Conservation (phyloP, 2,329 filamentous ascomycete species). For the Chaetomiaceae sp. region DNA sequence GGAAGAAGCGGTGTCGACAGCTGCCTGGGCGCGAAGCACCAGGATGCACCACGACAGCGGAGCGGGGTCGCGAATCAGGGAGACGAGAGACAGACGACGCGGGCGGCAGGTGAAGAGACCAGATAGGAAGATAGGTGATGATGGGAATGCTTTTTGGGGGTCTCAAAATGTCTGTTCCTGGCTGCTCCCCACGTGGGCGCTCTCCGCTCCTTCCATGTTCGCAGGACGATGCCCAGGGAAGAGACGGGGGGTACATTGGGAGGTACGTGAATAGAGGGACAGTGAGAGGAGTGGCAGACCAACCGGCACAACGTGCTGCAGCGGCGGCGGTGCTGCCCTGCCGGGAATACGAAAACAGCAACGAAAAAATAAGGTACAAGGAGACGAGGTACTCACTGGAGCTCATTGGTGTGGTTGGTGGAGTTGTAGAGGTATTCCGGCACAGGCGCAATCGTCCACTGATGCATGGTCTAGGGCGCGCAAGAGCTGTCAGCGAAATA, state of each 20-base stretch:
- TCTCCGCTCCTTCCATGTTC: slow-evolving; percentile 19
- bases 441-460: slow-evolving; percentile 54
- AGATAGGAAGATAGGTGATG: neutral
- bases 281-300: slow-evolving; percentile 8
- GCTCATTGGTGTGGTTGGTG: slow-evolving; percentile 47
- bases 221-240: slow-evolving; percentile 19
- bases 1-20: slow-evolving; percentile 13
- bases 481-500: slow-evolving; percentile 8
- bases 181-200: slow-evolving; percentile 18
- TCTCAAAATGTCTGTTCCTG: slow-evolving; percentile 10
- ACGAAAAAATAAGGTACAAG: slow-evolving; percentile 28
- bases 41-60: slow-evolving; percentile 20
- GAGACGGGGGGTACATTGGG: slow-evolving; percentile 26
- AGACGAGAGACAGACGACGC: too few relatives aligned
- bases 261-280: slow-evolving; percentile 22
- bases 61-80: too few relatives aligned
- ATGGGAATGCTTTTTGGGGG: neutral
- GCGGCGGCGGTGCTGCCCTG: slow-evolving; percentile 21
- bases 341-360: too few relatives aligned
- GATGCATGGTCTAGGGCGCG: slow-evolving; percentile 40
- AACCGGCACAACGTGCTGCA: neutral
- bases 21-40: slow-evolving; percentile 23
- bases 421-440: slow-evolving; percentile 49
- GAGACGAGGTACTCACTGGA: slow-evolving; percentile 46
- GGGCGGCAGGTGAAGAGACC: slow-evolving; percentile 4